Conservation (phyloP, 352 stramenopile genomes). For the Pythium diclinum region DNA sequence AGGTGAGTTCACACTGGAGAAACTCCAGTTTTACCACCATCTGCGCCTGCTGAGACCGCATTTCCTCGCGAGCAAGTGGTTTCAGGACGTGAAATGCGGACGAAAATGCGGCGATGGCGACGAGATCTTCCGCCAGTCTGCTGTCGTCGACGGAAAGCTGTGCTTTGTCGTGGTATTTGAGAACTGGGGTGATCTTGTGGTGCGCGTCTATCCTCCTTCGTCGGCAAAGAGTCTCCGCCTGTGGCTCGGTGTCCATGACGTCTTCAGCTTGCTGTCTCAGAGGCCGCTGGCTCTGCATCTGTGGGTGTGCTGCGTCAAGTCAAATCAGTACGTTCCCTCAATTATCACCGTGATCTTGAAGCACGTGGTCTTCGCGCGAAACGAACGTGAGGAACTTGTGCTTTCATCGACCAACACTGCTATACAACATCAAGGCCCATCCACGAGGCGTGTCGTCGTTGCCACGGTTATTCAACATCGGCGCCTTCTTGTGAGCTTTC, state of each 20-base stretch:
- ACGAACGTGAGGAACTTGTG: constrained; percentile 2
- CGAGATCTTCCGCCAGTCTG: constrained; percentile 60
- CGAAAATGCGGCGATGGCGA: constrained; percentile 69
- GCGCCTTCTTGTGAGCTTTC: constrained; percentile 45
- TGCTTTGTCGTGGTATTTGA: constrained; percentile 63
- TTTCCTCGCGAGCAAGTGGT: constrained; percentile 58
- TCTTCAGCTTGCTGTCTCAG: constrained; percentile 34
- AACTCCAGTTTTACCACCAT: constrained; percentile 69
- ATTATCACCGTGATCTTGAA: constrained; percentile 50
- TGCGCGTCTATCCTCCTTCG: constrained; percentile 51
- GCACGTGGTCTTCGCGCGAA: constrained; percentile 9
- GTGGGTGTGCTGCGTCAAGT: constrained; percentile 68
- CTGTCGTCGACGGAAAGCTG: constrained; percentile 40
- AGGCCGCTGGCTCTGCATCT: constrained; percentile 51
- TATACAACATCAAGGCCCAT: neutral
- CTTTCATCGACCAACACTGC: neutral
- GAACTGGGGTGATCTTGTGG: constrained; percentile 73
- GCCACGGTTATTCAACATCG: constrained; percentile 36
- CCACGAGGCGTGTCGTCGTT: neutral
- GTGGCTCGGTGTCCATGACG: constrained; percentile 30
- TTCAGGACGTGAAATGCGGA: constrained; percentile 47
- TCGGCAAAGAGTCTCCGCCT: constrained; percentile 35
- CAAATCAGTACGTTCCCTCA: constrained; percentile 52
- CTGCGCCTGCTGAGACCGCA: constrained; percentile 47
- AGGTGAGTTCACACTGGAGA: constrained; percentile 56